Evolutionary conservation across 208 protist species (phyloP).

Genomic region (Leishmania gerbilli): DNA sequence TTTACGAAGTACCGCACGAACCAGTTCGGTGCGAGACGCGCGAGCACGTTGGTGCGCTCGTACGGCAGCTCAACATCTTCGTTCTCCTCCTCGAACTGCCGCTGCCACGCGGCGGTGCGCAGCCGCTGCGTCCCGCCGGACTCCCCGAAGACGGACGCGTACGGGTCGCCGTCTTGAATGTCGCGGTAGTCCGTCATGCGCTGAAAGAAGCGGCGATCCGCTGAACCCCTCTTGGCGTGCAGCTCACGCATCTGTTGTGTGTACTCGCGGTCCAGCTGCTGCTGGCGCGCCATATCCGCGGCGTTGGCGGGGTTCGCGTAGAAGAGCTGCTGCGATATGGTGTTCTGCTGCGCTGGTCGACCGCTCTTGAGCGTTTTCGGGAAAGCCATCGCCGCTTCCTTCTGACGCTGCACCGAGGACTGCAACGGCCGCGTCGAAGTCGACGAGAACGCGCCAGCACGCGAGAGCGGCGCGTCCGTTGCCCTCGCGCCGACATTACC

Average conservation of each 20-base stretch:
- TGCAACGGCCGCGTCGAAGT: slow-evolving; percentile 43
- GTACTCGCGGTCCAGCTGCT: slow-evolving; percentile 48
- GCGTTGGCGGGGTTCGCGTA: slow-evolving; percentile 40
- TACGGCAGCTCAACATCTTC: slow-evolving; percentile 79
- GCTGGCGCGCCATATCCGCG: slow-evolving; percentile 45
- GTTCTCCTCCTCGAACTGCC: slow-evolving; percentile 90
- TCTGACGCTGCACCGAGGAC: slow-evolving; percentile 40
- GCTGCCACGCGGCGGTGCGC: slow-evolving; percentile 82
- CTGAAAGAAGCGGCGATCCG: slow-evolving; percentile 73
- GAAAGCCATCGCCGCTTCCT: slow-evolving; percentile 62
- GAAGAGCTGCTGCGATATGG: slow-evolving; percentile 60
- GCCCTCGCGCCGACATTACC: not conserved
- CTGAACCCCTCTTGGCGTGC: slow-evolving; percentile 23
- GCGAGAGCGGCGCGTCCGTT: not conserved
- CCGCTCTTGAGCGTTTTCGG: slow-evolving; percentile 81
- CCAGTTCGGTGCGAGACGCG: slow-evolving; percentile 75
- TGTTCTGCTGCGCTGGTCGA: slow-evolving; percentile 68
- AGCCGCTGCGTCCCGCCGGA: slow-evolving; percentile 44
- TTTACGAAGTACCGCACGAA: slow-evolving; percentile 87
- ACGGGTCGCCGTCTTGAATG: slow-evolving; percentile 75
- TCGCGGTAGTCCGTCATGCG: slow-evolving; percentile 69
- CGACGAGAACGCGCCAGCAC: slow-evolving; percentile 5
- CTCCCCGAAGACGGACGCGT: slow-evolving; percentile 73
- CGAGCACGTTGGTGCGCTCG: slow-evolving; percentile 79
- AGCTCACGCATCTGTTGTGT: slow-evolving; percentile 44